Conservation (phyloP, 2,329 filamentous ascomycete genomes). For the Fusarium secorum region DNA sequence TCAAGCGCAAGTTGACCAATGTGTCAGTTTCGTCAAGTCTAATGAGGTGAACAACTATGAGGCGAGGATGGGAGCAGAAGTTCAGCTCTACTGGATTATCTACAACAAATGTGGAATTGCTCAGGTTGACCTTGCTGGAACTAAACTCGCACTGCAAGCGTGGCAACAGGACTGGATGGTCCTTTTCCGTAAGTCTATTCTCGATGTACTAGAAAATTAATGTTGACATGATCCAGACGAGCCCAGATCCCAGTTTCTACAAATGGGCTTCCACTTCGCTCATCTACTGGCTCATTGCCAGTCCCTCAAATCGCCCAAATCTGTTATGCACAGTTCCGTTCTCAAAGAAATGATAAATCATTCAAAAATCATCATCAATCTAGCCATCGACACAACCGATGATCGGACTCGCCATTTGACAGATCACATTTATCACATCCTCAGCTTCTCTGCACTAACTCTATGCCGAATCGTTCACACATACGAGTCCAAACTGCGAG, state of each 20-base stretch:
- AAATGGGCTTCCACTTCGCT: conserved; percentile 44
- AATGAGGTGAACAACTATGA: conserved; percentile 37
- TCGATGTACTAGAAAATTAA: fast-evolving
- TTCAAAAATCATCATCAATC: conserved; percentile 38
- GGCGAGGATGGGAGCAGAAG: conserved; percentile 41
- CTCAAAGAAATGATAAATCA: conserved; percentile 38
- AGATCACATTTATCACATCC: conserved; percentile 43
- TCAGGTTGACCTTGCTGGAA: conserved; percentile 11
- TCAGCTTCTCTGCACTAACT: conserved; percentile 41
- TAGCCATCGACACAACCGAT: conserved; percentile 42
- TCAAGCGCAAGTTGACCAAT: conserved; percentile 33
- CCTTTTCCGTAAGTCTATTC: conserved; percentile 28
- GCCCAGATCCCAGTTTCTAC: conserved; percentile 42
- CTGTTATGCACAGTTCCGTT: conserved; percentile 7
- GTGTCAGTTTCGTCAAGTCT: conserved; percentile 11
- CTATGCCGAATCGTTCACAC: conserved; percentile 35
- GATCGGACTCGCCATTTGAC: conserved; percentile 43
- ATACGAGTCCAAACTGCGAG: conserved; percentile 32
- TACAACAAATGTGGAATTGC: conserved; percentile 29
- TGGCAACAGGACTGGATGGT: conserved; percentile 38
- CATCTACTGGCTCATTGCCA: conserved; percentile 38
- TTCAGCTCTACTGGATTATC: conserved; percentile 42
- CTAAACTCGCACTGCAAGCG: conserved; percentile 14
- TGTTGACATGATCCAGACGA: conserved; percentile 27
- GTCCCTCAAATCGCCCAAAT: conserved; percentile 30